Base-by-base conservation (phyloP, 164 flowering plant genomes). In the Vitis rupestris region DNA sequence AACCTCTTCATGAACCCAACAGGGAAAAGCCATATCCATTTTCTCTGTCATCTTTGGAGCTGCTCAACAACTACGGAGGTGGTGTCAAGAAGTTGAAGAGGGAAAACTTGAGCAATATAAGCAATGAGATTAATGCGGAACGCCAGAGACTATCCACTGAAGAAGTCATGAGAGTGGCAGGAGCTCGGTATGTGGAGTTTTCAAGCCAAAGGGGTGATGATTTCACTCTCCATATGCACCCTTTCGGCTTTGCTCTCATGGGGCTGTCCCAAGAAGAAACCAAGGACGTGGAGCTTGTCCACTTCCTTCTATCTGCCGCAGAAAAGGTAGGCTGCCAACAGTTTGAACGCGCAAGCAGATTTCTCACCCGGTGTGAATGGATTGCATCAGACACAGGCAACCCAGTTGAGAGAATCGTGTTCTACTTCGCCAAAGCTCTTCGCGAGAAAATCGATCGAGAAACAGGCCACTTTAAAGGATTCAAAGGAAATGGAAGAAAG, bases 291-390 rank as follows among this genome's bases (percentile, higher is more conserved):
- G 85, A 82, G 30, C 72, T 82, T 15, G 75, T 69, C 23, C 79
- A 78, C 27, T 19, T 65, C n/a, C 81, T 82, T n/a, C 69, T 82
- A 10, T 75, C 81, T 4, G 80, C 83, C 10, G 82, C 81, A 2
- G 83, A 80, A 69, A 70, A 73, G 15, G 69, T 77, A 31, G 72
- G 74, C 44, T 56, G 31, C 37, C 63, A 75, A 23, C 81, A 80
- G 66, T 75, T 16, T 30, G 83, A 77, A 29, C 31, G 75, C 10
- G 86, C 82, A 1, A 69, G 68, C 61, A 54, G 54, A 47, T 57
- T 79, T 65, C 77, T 83, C 5, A 19, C 69, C 0, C 68, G 57
- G 29, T 76, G 82, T 10, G 68, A 74, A 44, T 67, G 70, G 76
- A 63, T 63, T 23, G 73, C 84, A 1, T 75, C 75, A 3, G 62